Base-by-base conservation (phyloP, 2,329 filamentous ascomycete species). In the Pestalotiopsis sp. region DNA sequence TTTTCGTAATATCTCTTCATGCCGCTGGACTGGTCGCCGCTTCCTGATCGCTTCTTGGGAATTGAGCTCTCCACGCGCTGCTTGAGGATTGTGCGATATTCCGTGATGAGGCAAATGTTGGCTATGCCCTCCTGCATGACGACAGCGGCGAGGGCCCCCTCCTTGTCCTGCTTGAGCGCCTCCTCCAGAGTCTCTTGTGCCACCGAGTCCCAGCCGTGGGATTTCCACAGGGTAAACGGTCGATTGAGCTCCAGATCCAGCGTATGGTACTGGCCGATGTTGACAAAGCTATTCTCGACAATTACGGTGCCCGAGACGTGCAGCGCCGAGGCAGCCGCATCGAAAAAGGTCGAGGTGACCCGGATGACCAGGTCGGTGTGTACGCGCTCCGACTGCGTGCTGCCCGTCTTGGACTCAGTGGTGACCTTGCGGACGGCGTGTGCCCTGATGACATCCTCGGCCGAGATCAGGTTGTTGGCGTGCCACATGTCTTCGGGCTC, bases 101-200 rank as follows among this genome's bases (percentile, higher is more conserved):
- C 90, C 2, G 92, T 95, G 67, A 96, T 92, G 25, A 95, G 85
- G 79, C 93, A 95, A 72, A 96, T 92, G 78, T 95, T 94, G 68
- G 93, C 92, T 17, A 93, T 80, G 17, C 93, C 92, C 75, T 98
- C 95, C 75, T 97, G 93, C 92, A 99, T 95, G 27, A 98, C 93
- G 0, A 98, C 91, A 0, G 96, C 95, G 67, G 94, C 93, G 20
- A 97, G 87, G 70, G 95, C 92, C 1, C 94, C 94, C 70, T 92
- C 90, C 75, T 91, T 91, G 72, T 93, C 91, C 73, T 93, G 90
- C 74, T 93, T 91, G 14, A 95, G 86, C 0, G 94, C 92, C 78
- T 97, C 93, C 68, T 88, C 85, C 12, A 99, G 86, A 60, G 93
- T 91, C 69, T 93, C 90, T 62, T 92, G 83, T 3, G 95, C 93